Evolutionary conservation across 352 stramenopile genomes (phyloP).

Genomic region (Phytophthora constricta): DNA sequence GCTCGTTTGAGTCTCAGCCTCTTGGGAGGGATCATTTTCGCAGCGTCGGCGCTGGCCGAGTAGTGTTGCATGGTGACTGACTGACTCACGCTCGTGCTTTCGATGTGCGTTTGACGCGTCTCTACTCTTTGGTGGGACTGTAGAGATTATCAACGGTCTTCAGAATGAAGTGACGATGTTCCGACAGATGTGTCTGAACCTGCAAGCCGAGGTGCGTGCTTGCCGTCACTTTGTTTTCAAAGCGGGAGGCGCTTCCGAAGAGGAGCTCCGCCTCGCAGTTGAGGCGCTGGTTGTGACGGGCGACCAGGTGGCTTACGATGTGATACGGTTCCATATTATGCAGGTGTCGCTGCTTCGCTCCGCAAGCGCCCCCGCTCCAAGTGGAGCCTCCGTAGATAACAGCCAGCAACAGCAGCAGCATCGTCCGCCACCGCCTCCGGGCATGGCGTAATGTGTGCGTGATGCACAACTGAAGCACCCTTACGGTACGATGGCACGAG

Average conservation of each 20-base stretch:
- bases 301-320: constrained; percentile 27
- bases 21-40: constrained; percentile 15
- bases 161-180: constrained; percentile 87
- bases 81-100: neutral
- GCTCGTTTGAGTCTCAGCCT: no score
- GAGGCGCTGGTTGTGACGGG: constrained; percentile 24
- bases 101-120: constrained; percentile 10
- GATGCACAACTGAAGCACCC: constrained; percentile 21
- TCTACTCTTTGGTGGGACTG: constrained; percentile 21
- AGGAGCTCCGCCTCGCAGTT: constrained; percentile 18
- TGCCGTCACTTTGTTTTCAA: constrained; percentile 6
- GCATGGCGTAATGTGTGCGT: constrained; percentile 51
- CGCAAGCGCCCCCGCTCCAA: constrained; percentile 1
- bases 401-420: constrained; percentile 33
- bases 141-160: constrained; percentile 68
- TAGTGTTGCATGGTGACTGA: constrained; percentile 13
- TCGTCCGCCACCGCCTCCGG: constrained; percentile 50
- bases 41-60: neutral
- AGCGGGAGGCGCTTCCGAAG: neutral
- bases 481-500: constrained; percentile 16
- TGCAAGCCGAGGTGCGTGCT: constrained; percentile 72
- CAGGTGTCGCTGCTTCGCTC: constrained; percentile 51
- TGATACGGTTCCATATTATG: constrained; percentile 32
- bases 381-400: constrained; percentile 13
- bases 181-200: constrained; percentile 81